Evolutionary conservation across 2,329 filamentous ascomycete genomes (phyloP).

Genomic region (Colletotrichum coccodes): DNA sequence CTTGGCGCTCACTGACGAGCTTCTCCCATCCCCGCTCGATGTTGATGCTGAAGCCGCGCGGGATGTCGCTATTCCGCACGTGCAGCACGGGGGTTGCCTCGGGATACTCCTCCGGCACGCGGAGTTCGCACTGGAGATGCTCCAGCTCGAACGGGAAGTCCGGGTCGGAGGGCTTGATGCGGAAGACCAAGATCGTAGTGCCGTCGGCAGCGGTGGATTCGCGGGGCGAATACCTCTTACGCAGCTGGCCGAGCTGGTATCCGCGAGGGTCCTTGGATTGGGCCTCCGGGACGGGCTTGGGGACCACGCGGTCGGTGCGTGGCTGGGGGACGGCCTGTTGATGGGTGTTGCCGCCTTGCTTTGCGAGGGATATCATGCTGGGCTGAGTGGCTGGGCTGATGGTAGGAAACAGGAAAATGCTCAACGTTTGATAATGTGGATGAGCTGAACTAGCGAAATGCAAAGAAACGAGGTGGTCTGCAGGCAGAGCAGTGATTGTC

Average conservation of each 20-base stretch:
- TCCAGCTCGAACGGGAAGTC: conserved; percentile 85
- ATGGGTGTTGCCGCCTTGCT: conserved; percentile 43
- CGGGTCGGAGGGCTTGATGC: conserved; percentile 78
- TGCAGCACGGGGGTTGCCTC: conserved; percentile 65
- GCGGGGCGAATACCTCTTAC: conserved; percentile 69
- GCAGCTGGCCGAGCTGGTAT: conserved; percentile 80
- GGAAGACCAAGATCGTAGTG: conserved; percentile 70
- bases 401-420: conserved; percentile 16
- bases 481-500: conserved; percentile 21
- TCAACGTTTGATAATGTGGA: conserved; percentile 21
- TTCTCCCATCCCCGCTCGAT: conserved; percentile 79
- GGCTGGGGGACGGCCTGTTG: conserved; percentile 59
- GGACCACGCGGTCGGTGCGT: conserved; percentile 61
- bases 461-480: conserved; percentile 8
- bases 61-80: conserved; percentile 76
- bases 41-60: conserved; percentile 78
- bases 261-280: conserved; percentile 75
- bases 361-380: conserved; percentile 52
- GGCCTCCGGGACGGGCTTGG: conserved; percentile 72
- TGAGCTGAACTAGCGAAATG: conserved; percentile 33
- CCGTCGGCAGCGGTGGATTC: conserved; percentile 56
- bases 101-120: conserved; percentile 73
- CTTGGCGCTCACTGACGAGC: conserved; percentile 65
- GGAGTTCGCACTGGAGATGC: conserved; percentile 73
- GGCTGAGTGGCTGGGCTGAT: not conserved